Evolutionary conservation across 768 basidiomycete genomes (phyloP).

Genomic region (Auricularia heimuer): DNA sequence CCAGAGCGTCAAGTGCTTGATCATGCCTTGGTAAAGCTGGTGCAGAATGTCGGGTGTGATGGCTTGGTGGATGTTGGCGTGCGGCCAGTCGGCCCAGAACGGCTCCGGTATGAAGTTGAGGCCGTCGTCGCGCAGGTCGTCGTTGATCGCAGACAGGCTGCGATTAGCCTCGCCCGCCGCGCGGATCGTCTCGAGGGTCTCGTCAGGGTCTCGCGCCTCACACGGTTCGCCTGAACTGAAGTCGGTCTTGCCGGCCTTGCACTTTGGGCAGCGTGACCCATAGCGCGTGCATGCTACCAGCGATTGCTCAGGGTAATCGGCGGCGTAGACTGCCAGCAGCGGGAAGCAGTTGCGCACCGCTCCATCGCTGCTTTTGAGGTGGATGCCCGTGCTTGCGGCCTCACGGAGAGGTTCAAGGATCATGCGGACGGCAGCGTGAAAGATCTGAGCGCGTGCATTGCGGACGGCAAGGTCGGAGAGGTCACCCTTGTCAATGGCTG

Average conservation of each 20-base stretch:
- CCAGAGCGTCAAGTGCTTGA: conserved; percentile 11
- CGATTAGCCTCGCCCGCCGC: not conserved
- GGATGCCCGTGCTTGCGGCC: conserved; percentile 1
- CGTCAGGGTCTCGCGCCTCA: not conserved
- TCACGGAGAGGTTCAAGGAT: conserved; percentile 4
- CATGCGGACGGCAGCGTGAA: conserved; percentile 6
- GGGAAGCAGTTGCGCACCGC: conserved; percentile 1
- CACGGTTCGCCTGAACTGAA: conserved; percentile 4
- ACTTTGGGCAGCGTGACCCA: not conserved
- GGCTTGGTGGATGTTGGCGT: conserved; percentile 10
- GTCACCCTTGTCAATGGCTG: not conserved
- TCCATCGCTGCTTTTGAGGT: conserved; percentile 7
- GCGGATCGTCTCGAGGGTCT: not conserved
- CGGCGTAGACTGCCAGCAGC: conserved; percentile 1
- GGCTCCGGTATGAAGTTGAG: conserved; percentile 4
- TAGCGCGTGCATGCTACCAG: not conserved
- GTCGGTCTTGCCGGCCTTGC: conserved; percentile 1
- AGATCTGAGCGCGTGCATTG: conserved; percentile 4
- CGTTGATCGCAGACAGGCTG: not conserved
- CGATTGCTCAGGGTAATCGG: conserved; percentile 10
- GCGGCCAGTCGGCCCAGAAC: conserved; percentile 12
- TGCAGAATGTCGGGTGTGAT: conserved; percentile 15
- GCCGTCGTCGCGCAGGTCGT: not conserved
- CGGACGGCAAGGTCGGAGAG: not conserved
- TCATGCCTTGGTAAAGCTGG: conserved; percentile 12